phyloP scores from a whole-genome alignment of 805 yeast species.

The Sporopachydermia lactativora region DNA sequence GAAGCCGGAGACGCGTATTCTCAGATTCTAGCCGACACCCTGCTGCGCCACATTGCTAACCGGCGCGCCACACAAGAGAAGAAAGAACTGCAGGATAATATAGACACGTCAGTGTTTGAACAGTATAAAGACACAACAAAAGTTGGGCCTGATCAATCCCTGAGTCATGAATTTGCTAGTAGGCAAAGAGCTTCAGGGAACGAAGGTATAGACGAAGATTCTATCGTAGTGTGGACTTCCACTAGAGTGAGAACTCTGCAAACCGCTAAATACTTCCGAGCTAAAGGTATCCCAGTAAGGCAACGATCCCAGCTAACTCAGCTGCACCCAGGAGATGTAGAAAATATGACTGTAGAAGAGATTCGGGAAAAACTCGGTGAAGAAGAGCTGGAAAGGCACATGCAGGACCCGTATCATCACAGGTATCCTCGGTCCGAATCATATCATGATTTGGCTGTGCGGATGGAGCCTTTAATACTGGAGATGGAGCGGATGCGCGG shows the following conservation, averaged over 20 bases:
- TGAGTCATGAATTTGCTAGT: not conserved
- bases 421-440: slow-evolving; percentile 88
- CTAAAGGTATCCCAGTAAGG: slow-evolving; percentile 45
- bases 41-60: slow-evolving; percentile 24
- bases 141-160: slow-evolving; percentile 1
- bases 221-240: slow-evolving; percentile 90
- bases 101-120: slow-evolving; percentile 4
- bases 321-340: slow-evolving; percentile 79
- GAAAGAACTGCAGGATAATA: slow-evolving; percentile 5
- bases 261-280: slow-evolving; percentile 56
- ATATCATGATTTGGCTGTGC: slow-evolving; percentile 89
- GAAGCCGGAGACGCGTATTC: slow-evolving; percentile 63
- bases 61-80: slow-evolving; percentile 6
- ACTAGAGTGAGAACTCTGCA: slow-evolving; percentile 74
- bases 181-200: slow-evolving; percentile 20
- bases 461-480: slow-evolving; percentile 82
- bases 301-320: slow-evolving; percentile 79
- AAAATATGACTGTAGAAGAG: slow-evolving; percentile 48
- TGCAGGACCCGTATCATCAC: slow-evolving; percentile 80
- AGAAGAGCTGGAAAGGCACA: slow-evolving; percentile 49
- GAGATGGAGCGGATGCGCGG: slow-evolving; percentile 90
- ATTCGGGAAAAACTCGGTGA: slow-evolving; percentile 43
- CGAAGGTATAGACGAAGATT: slow-evolving; percentile 44
- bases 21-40: slow-evolving; percentile 41
- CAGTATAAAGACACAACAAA: slow-evolving; percentile 5